Evolutionary conservation across 2,329 filamentous ascomycete genomes (phyloP), one percentile per base, ranked within the genome.

Genomic region (Dactylonectria macrodidyma): DNA sequence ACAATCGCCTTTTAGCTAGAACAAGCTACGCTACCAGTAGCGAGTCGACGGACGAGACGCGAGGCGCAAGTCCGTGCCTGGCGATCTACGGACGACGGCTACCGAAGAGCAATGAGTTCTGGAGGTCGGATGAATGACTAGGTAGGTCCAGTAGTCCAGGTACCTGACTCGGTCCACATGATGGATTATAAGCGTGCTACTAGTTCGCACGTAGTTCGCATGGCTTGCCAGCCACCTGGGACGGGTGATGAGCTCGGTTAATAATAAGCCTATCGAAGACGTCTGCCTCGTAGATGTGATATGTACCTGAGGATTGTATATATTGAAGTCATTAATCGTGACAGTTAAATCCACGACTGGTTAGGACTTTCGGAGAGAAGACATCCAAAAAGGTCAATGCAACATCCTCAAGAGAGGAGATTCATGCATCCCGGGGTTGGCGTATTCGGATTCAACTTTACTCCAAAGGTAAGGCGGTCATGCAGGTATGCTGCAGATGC

Each of bases 51-150:
- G 57, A 62, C 63, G 55, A 64, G 12, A 50, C 66, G 60, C 67
- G 51, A 59, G 72, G 50, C 56, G 61, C 62, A 54, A 71, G 72
- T 72, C 71, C 67, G 73, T 75, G 73, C 73, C 73, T 76, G 69
- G 65, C 71, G 71, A 75, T 75, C 73, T 71, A 44, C 41, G 38
- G 10, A 14, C 10, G 12, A 3, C n/a, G 38, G 19, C 26, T 4
- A 30, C 4, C 26, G 26, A 30, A 30, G 26, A 30, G 4, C 4
- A 30, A 30, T 4, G 7, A 30, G 26, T 30, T 30, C 26, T 30
- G 26, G 26, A 30, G 26, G 26, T 7, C 26, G 11, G 19, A 11
- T 48, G 19, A 19, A 22, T 24, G 14, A 48, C 46, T 7, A 19
- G 19, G 19, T 19, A 19, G 19, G 19, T 51, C 12, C 47, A 50